phyloP scores from a whole-genome alignment of 805 yeast genomes.

The Candida chilensis region DNA sequence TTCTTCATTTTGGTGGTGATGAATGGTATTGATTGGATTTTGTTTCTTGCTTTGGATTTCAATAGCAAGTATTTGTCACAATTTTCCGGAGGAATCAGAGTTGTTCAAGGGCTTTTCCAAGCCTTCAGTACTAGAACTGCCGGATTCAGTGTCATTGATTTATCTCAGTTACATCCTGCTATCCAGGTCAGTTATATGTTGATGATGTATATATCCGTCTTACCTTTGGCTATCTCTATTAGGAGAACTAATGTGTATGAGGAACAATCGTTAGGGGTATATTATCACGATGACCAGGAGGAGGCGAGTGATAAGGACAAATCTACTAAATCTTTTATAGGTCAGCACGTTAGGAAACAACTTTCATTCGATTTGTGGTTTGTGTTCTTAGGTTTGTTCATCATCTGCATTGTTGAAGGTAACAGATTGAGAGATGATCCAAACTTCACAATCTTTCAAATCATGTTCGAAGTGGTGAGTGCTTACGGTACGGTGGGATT shows the following conservation, averaged over 20 bases:
- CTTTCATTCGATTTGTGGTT: slow-evolving; percentile 94
- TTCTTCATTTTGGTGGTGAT: slow-evolving; percentile 62
- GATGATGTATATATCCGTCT: slow-evolving; percentile 97
- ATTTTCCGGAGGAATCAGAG: slow-evolving; percentile 57
- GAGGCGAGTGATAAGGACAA: slow-evolving; percentile 21
- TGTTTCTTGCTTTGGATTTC: slow-evolving; percentile 74
- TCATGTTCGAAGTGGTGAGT: slow-evolving; percentile 82
- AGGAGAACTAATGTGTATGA: slow-evolving; percentile 97
- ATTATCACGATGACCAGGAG: slow-evolving; percentile 26
- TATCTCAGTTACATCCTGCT: slow-evolving; percentile 73
- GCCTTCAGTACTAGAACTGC: slow-evolving; percentile 93
- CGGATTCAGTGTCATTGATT: slow-evolving; percentile 70
- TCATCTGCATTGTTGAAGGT: slow-evolving; percentile 84
- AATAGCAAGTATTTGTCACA: slow-evolving; percentile 38
- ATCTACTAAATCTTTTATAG: slow-evolving; percentile 55
- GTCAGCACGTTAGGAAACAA: slow-evolving; percentile 85
- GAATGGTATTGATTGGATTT: slow-evolving; percentile 69
- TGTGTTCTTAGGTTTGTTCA: slow-evolving; percentile 73
- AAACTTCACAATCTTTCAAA: slow-evolving; percentile 57
- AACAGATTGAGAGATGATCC: slow-evolving; percentile 36
- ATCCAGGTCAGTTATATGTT: slow-evolving; percentile 89
- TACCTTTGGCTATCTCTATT: slow-evolving; percentile 93
- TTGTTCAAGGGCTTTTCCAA: slow-evolving; percentile 80
- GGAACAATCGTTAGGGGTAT: slow-evolving; percentile 94
- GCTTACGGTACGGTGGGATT: slow-evolving; percentile 97